phyloP scores from a whole-genome alignment of 495 filamentous ascomycete genomes.

The Lepraria neglecta region DNA sequence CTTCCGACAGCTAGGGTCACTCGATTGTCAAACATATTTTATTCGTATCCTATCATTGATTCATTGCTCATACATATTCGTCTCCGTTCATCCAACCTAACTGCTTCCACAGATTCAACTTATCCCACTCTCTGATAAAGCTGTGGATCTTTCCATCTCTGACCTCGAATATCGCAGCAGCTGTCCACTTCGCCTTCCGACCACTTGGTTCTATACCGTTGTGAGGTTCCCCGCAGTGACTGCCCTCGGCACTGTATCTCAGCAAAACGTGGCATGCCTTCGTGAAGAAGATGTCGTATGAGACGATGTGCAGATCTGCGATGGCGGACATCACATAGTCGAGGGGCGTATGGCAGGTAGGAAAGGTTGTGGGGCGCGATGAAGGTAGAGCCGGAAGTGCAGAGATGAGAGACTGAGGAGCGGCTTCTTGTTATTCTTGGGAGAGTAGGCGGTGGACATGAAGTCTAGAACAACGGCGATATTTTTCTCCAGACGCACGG shows the following conservation, averaged over 20 bases:
- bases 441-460: slow-evolving; percentile 34
- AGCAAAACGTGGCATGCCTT: slow-evolving; percentile 33
- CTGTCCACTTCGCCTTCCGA: slow-evolving; percentile 32
- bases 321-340: slow-evolving; percentile 35
- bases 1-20: too few species aligned
- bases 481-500: slow-evolving; percentile 27
- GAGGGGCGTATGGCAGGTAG: slow-evolving; percentile 32
- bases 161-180: slow-evolving; percentile 35
- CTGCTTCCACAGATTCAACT: slow-evolving; percentile 35
- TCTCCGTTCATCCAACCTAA: slow-evolving; percentile 34
- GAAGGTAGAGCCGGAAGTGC: slow-evolving; percentile 26
- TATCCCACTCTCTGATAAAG: slow-evolving; percentile 37
- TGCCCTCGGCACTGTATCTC: slow-evolving; percentile 34
- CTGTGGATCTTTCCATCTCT: slow-evolving; percentile 33
- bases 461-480: slow-evolving; percentile 35
- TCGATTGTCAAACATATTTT: not conserved
- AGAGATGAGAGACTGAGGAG: slow-evolving; percentile 29
- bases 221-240: slow-evolving; percentile 32
- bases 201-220: slow-evolving; percentile 33
- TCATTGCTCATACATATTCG: slow-evolving; percentile 22
- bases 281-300: slow-evolving; percentile 32
- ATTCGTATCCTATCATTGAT: not conserved
- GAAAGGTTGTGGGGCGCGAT: slow-evolving; percentile 31
- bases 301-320: slow-evolving; percentile 31
- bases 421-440: slow-evolving; percentile 30